These are phyloP conservation scores for Falciphora oryzae DNA, from an alignment of 2,329 filamentous ascomycete species.

Conservation along the genomic window DNA sequence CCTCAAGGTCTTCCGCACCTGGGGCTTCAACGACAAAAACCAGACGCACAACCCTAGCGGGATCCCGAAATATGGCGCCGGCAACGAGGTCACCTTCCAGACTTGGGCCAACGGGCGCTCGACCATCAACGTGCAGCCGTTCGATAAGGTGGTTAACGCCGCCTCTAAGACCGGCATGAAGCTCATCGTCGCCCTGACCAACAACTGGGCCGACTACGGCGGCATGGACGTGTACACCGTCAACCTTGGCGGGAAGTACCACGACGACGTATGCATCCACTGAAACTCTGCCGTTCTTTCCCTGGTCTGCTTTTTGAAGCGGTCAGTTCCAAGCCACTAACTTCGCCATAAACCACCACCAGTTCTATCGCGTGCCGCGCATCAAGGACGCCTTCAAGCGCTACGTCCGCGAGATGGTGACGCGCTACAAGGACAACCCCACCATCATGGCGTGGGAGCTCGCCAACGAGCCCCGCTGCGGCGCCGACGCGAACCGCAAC, in stretches of 20 bases:
- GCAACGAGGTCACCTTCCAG: conserved; percentile 8
- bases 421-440: conserved; percentile 38
- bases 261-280: conserved; percentile 6
- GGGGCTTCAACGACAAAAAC: conserved; percentile 14
- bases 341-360: no score
- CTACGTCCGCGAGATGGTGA: conserved; percentile 43
- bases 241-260: conserved; percentile 9
- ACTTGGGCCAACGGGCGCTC: background rate
- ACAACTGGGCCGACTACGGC: conserved; percentile 17
- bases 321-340: no score
- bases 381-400: conserved; percentile 11
- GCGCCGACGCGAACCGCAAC: conserved; percentile 9
- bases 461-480: conserved; percentile 51
- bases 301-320: background rate
- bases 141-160: conserved; percentile 11
- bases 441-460: conserved; percentile 51
- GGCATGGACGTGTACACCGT: conserved; percentile 17
- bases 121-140: conserved; percentile 9
- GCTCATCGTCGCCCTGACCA: conserved; percentile 11
- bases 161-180: conserved; percentile 12
- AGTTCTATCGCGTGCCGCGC: conserved; percentile 7
- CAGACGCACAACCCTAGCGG: conserved; percentile 1
- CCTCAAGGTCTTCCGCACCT: conserved; percentile 11
- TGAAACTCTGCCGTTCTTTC: background rate
- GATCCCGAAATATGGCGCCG: conserved; percentile 3